Percentiles rank a stretch among this genome's conserved stretches.
These are phyloP conservation scores for Platismatia glauca DNA, from an alignment of 495 filamentous ascomycete genomes.

Conservation along the genomic window DNA sequence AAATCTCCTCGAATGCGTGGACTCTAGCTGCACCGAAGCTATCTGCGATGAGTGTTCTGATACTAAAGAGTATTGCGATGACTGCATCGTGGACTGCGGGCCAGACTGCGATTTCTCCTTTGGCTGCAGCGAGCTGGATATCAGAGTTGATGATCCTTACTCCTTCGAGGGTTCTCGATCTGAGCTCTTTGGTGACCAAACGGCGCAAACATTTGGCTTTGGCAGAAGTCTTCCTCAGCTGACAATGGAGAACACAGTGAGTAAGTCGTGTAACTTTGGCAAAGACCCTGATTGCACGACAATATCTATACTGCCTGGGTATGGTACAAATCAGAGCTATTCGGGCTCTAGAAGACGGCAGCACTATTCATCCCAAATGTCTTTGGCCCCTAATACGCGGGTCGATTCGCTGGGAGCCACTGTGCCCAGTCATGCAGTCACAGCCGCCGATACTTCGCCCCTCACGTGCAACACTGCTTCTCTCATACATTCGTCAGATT, in stretches of 20 bases:
- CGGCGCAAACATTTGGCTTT: slow-evolving; percentile 7
- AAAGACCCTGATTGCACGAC: background rate
- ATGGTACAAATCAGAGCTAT: background rate
- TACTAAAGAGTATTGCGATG: background rate
- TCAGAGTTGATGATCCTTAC: background rate
- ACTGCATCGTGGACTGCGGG: background rate
- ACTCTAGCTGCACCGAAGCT: background rate
- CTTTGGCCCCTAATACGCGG: background rate
- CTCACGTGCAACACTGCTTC: background rate
- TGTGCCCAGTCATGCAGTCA: background rate
- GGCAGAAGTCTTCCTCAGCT: slow-evolving; percentile 7
- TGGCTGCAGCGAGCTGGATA: background rate
- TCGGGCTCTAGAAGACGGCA: background rate
- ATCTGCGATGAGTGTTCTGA: background rate
- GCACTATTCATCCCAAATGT: background rate
- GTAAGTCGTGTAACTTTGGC: background rate
- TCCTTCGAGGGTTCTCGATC: background rate
- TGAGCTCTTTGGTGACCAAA: slow-evolving; percentile 12
- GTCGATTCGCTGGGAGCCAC: background rate
- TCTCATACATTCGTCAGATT: background rate
- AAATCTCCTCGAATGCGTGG: background rate
- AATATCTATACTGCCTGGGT: background rate
- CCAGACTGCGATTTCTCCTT: background rate
- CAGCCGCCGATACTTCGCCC: background rate
- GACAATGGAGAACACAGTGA: background rate